Evolutionary conservation across 805 yeast genomes (phyloP), one percentile per base, ranked within the genome.

Genomic region (Candida orba): DNA sequence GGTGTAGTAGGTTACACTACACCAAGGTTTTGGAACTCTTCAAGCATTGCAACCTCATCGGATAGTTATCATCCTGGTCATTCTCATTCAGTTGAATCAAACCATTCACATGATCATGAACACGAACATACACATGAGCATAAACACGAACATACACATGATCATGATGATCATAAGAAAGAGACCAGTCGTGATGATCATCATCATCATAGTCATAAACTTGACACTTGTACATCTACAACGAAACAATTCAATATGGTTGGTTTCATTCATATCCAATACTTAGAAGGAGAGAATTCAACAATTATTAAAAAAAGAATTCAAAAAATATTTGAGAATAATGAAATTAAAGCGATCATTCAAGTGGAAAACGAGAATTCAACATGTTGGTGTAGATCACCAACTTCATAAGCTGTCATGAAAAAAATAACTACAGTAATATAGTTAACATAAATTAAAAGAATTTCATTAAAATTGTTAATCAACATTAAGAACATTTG

Each of bases 1-100:
- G 98, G 97, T 2, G 85, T 91, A 3, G 77, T 81, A 40, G 81
- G 95, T 1, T 88, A 87, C 55, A 78, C 95, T 0, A 83, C 88
- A 0, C 97, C 98, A 9, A 74, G 95, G 53, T 90, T 91, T 63
- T 91, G 98, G 98, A 86, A 91, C 4, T 71, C 60, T 5, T 43
- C 62, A 13, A 67, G 63, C 47, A 37, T 59, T 62, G 33, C 60
- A 59, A 17, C 51, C 27, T 23, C 51, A 56, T 8, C 50, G 40
- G 25, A 40, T 8, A 43, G 39, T 34, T 60, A 51, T 22, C 14
- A 27, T 27, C 54, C 62, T 44, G 52, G 52, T 2, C 59, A 55
- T 31, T 47, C 58, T 0, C 56, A 59, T 25, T 45, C 60, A 18
- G 44, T 43, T 25, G 47, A 41, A 7, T 13, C 38, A 17, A 12